These are phyloP conservation scores for Globisporangium polare DNA, from an alignment of 352 stramenopile genomes.

Conservation along the genomic window DNA sequence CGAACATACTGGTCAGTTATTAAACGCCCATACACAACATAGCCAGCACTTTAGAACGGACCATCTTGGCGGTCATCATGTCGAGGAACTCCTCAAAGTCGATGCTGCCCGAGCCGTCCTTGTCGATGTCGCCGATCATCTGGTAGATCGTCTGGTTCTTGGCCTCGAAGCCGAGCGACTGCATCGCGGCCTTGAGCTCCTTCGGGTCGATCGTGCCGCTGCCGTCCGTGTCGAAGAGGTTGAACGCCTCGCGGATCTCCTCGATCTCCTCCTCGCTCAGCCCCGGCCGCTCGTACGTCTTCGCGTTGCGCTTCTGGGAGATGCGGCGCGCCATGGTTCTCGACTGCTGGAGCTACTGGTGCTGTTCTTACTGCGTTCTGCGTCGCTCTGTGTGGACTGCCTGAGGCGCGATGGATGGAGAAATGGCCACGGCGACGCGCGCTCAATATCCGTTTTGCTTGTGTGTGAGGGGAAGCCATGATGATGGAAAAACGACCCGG, in stretches of 20 bases:
- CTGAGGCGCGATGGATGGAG: neutral
- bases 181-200: conserved; percentile 96
- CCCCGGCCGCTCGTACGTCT: conserved; percentile 88
- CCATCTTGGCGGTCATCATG: conserved; percentile 96
- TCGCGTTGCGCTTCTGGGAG: conserved; percentile 82
- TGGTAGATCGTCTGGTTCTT: conserved; percentile 98
- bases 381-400: neutral
- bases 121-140: conserved; percentile 97
- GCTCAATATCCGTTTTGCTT: too few species aligned
- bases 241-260: conserved; percentile 96
- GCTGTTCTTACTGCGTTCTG: neutral
- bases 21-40: too few species aligned
- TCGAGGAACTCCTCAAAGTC: conserved; percentile 97
- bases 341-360: too few species aligned
- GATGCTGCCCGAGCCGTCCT: conserved; percentile 93
- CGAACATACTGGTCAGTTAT: neutral
- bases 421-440: too few species aligned
- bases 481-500: too few species aligned
- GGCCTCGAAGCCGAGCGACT: conserved; percentile 94
- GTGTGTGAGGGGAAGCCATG: too few species aligned
- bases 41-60: conserved; percentile 8
- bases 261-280: conserved; percentile 94
- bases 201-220: conserved; percentile 96
- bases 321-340: conserved; percentile 68
- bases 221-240: conserved; percentile 97